Base-by-base conservation (phyloP, 2,329 filamentous ascomycete species). In the Aspergillus sp. region DNA sequence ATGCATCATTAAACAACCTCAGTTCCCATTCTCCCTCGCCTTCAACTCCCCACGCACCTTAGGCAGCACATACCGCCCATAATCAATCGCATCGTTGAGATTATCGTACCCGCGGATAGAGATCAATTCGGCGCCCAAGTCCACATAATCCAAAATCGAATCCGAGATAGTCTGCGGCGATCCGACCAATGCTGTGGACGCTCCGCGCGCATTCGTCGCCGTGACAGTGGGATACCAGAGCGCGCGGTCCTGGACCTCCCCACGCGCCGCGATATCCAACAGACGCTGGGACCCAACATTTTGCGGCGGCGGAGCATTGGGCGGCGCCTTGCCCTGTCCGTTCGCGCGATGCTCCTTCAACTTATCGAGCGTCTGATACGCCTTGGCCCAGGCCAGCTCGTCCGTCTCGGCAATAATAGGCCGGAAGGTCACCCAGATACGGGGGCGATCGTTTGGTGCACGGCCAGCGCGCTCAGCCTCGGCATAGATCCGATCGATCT, bases 211-310 rank as follows among this genome's bases (percentile, higher is more conserved):
- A 68, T 84, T 84, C 0, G 85, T 87, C 1, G 85, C 85, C 2
- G 84, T 86, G 4, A 87, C 85, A 0, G 85, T 87, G 0, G 85
- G 84, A 70, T 87, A 87, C 85, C 85, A 87, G n/a, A 87, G 72
- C 1, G 83, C 84, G 17, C 84, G 82, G 67, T 87, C 85, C 64
- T 87, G 85, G 2, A 87, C 81, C 66, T 87, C 84, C 50, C 72
- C 72, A 3, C 67, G 64, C 15, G 78, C 74, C 28, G 85, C 85
- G 63, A 87, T 87, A 8, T 86, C 84, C 0, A 87, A 77, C 49
- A 87, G 70, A 0, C 85, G 78, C 70, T 87, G 84, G 0, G 84
- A 86, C 0, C 85, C 85, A 0, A 84, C 83, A 62, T 87, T 87
- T 67, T 87, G 84, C 1, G 85, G 85, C 25, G 74, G 60, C 1